Evolutionary conservation across 139 green algal genomes (phyloP), one percentile per base, ranked within the genome.

Genomic region (Gonium pectorale): DNA sequence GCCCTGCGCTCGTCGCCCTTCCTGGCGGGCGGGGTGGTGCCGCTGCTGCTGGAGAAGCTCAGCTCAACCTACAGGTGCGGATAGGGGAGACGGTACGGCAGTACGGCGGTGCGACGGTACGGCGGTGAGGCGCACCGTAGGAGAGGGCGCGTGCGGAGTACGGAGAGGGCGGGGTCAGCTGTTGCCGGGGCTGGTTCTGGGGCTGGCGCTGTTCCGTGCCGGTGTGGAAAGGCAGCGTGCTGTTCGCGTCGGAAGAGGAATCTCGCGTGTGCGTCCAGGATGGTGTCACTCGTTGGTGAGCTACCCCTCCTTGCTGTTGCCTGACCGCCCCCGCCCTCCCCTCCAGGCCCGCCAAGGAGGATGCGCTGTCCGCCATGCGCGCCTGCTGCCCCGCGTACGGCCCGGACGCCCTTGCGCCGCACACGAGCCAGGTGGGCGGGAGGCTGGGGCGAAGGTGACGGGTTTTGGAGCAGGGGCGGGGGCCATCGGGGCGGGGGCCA

Each of bases 11-110:
- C 60, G 52, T 83, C 60, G 29, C 87, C 87, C 35, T 89, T 89
- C 64, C 64, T 91, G 70, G 83, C 77, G 24, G 59, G 51, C 3
- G 87, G 71, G 29, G 87, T 70, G 29, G 17, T 91, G 87, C 87
- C 83, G 37, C 87, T 91, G 38, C 44, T 91, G 71, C 54, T 87
- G 63, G 87, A 91, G 79, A 91, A 91, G 80, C 83, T 91, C 29
- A 83, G 69, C 54, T 84, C 63, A 22, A 90, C 87, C 2, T 86
- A 90, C 87, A 84, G 77, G 87, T 86, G 71, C 5, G 82, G 1
- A 43, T n/a, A n/a, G n/a, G n/a, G n/a, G n/a, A n/a, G n/a, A n/a
- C n/a, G n/a, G n/a, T n/a, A n/a, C n/a, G n/a, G n/a, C n/a, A n/a
- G n/a, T n/a, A n/a, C n/a, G n/a, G 66, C 11, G 66, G 19, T n/a